These are phyloP conservation scores for Sugiyamaella sp. DNA, from an alignment of 1,139 yeast species.

Conservation along the genomic window DNA sequence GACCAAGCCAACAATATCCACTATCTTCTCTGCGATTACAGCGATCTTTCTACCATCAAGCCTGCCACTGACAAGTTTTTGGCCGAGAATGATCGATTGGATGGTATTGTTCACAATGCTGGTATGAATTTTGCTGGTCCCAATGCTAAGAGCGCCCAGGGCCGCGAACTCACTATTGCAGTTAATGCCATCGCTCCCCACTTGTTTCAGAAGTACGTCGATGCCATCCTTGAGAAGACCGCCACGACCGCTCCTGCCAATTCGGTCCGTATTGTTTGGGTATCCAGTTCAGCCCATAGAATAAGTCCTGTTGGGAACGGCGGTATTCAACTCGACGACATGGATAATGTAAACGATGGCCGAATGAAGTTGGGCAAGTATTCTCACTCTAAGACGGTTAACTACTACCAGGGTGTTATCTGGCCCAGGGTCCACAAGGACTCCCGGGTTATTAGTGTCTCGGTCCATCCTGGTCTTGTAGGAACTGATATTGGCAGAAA, in stretches of 20 bases:
- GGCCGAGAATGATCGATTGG: conserved; percentile 40
- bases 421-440: conserved; percentile 48
- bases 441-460: conserved; percentile 42
- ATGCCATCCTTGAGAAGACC: conserved; percentile 47
- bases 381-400: conserved; percentile 55
- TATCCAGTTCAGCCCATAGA: conserved; percentile 49
- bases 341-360: conserved; percentile 9
- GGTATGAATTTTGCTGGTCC: conserved; percentile 53
- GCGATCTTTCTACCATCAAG: conserved; percentile 50
- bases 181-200: conserved; percentile 56
- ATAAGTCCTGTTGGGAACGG: conserved; percentile 32
- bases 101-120: conserved; percentile 55
- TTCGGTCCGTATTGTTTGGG: conserved; percentile 50
- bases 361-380: conserved; percentile 32
- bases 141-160: conserved; percentile 47
- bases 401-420: conserved; percentile 49
- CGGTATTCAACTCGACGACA: conserved; percentile 12
- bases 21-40: conserved; percentile 43
- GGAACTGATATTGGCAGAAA: conserved; percentile 48
- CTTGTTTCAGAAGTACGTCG: conserved; percentile 50
- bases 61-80: conserved; percentile 47
- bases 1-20: conserved; percentile 26
- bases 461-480: conserved; percentile 54
- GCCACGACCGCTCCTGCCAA: conserved; percentile 33
- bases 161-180: conserved; percentile 53